These are phyloP conservation scores for Colletotrichum endophyticum DNA, from an alignment of 2,329 filamentous ascomycete genomes.

Conservation along the genomic window DNA sequence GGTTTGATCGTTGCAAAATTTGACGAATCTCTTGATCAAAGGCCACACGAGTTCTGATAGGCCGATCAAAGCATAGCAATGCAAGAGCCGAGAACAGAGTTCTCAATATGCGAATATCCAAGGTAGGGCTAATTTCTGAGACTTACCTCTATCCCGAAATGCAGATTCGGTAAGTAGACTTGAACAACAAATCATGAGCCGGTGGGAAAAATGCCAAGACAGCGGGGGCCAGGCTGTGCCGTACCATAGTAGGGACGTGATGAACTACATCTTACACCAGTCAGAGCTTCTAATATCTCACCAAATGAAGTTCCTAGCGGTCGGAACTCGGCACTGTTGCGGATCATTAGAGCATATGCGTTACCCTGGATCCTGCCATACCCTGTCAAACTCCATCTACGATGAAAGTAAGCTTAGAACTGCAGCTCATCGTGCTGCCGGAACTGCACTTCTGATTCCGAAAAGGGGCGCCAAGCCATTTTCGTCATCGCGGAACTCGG, in stretches of 20 bases:
- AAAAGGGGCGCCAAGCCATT: background rate
- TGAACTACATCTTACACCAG: background rate
- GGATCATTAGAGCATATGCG: accelerated
- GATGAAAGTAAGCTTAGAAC: background rate
- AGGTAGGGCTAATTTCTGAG: background rate
- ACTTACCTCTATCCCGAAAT: background rate
- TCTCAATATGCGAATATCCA: background rate
- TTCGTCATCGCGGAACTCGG: background rate
- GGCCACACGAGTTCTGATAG: background rate
- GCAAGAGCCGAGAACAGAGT: background rate
- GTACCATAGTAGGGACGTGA: background rate
- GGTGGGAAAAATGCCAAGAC: background rate
- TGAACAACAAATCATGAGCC: accelerated
- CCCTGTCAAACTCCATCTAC: background rate
- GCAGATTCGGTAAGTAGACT: background rate
- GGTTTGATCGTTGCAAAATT: accelerated
- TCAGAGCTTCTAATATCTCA: accelerated
- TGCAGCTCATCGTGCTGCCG: background rate
- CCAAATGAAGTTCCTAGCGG: background rate
- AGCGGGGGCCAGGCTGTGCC: background rate
- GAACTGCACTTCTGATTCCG: background rate
- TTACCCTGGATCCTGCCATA: background rate
- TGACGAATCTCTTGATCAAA: background rate
- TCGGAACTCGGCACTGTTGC: background rate
- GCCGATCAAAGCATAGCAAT: background rate